Conservation (phyloP, 495 filamentous ascomycete species). For the Lasiosphaeria ovina region DNA sequence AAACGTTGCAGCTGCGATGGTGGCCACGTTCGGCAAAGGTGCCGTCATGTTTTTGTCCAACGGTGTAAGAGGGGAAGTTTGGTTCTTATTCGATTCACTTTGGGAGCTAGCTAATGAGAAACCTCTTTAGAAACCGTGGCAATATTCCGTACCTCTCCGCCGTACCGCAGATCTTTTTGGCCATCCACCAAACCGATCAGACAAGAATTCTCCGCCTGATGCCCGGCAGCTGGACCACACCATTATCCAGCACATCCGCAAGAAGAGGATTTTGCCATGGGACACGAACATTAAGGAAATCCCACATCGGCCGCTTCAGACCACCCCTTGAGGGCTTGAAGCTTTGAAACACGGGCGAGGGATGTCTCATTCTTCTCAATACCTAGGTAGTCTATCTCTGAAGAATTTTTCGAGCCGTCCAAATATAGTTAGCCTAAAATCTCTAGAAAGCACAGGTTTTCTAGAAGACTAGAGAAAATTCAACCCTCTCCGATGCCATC, state of each 20-base stretch:
- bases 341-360: not conserved
- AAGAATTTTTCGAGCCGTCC: too few species aligned
- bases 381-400: too few species aligned
- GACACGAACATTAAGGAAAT: not conserved
- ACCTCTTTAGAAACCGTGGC: slow-evolving; percentile 5
- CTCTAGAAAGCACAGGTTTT: too few species aligned
- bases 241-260: slow-evolving; percentile 4
- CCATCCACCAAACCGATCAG: not conserved
- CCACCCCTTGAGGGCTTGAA: not conserved
- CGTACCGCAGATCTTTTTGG: slow-evolving; percentile 4
- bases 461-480: too few species aligned
- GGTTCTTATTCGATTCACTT: not conserved
- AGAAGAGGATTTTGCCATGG: slow-evolving; percentile 7
- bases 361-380: too few species aligned
- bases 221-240: slow-evolving; percentile 6
- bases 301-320: not conserved
- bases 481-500: too few species aligned
- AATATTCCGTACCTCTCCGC: slow-evolving; percentile 8
- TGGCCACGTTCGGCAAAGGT: slow-evolving; percentile 8
- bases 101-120: slow-evolving; percentile 1
- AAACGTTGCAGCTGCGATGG: slow-evolving; percentile 5
- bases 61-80: not conserved
- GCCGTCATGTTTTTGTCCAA: slow-evolving; percentile 8
- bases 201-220: not conserved
- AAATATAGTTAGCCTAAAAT: too few species aligned